Conservation (phyloP, 768 basidiomycete species). For the Leccinum subgranulosum region DNA sequence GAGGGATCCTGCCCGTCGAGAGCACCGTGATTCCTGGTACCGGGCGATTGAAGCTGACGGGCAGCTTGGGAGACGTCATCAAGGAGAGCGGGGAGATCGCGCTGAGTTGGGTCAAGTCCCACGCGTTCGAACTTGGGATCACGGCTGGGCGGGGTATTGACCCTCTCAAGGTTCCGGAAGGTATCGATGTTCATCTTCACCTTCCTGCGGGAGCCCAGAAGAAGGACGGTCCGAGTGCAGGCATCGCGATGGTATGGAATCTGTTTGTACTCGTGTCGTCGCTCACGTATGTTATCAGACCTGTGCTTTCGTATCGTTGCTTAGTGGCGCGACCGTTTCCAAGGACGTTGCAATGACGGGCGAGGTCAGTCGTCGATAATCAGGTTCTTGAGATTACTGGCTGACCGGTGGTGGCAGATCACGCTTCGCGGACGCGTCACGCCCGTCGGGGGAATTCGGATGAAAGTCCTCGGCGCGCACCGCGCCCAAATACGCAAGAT, state of each 20-base stretch:
- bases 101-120: slow-evolving; percentile 87
- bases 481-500: slow-evolving; percentile 81
- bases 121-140: slow-evolving; percentile 77
- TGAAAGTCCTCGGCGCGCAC: slow-evolving; percentile 88
- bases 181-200: slow-evolving; percentile 84
- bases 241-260: slow-evolving; percentile 73
- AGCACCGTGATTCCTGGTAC: slow-evolving; percentile 73
- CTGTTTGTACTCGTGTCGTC: neutral
- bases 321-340: slow-evolving; percentile 73
- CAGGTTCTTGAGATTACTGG: neutral
- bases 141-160: slow-evolving; percentile 68
- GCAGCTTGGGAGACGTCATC: slow-evolving; percentile 86
- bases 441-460: slow-evolving; percentile 88
- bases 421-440: slow-evolving; percentile 81
- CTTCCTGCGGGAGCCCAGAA: slow-evolving; percentile 87
- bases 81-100: slow-evolving; percentile 90
- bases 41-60: slow-evolving; percentile 75
- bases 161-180: slow-evolving; percentile 68
- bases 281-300: slow-evolving; percentile 39
- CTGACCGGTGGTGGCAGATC: slow-evolving; percentile 42
- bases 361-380: slow-evolving; percentile 47
- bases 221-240: slow-evolving; percentile 93
- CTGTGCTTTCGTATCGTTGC: slow-evolving; percentile 82
- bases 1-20: slow-evolving; percentile 83
- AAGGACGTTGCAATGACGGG: slow-evolving; percentile 85